These are phyloP conservation scores for Fusarium scirpi DNA, from an alignment of 2,329 filamentous ascomycete species.

Conservation along the genomic window DNA sequence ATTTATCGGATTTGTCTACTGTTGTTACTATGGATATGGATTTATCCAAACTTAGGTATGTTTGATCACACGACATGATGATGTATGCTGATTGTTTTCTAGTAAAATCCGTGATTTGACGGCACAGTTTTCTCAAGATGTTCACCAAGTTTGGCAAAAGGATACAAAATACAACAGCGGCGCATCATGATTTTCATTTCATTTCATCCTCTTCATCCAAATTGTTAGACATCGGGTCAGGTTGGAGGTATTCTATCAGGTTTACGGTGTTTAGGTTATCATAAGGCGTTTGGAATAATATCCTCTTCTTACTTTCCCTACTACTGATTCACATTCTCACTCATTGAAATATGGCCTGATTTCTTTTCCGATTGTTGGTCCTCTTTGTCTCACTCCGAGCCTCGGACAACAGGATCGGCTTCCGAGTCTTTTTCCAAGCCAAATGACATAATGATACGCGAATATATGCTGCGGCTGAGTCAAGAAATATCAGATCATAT, in stretches of 20 bases:
- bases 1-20: slow-evolving; percentile 47
- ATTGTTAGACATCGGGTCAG: neutral
- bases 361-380: neutral
- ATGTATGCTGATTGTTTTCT: neutral
- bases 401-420: neutral
- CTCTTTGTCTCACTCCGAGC: neutral
- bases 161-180: neutral
- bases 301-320: slow-evolving; percentile 1
- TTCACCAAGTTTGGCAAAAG: slow-evolving; percentile 34
- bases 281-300: slow-evolving; percentile 30
- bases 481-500: neutral
- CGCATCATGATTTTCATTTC: slow-evolving; percentile 1
- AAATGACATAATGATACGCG: neutral
- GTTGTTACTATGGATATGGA: slow-evolving; percentile 50
- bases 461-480: neutral
- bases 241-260: neutral
- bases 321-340: neutral
- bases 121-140: slow-evolving; percentile 37
- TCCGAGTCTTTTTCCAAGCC: neutral
- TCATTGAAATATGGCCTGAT: neutral
- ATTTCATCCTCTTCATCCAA: neutral
- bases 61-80: neutral
- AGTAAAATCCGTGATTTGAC: slow-evolving; percentile 41
- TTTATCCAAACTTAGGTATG: slow-evolving; percentile 35
- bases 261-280: neutral